A percentile compares a stretch with the other conserved stretches of the same genome.
phyloP scores from a whole-genome alignment of 495 filamentous ascomycete genomes.

The Letharia columbiana region DNA sequence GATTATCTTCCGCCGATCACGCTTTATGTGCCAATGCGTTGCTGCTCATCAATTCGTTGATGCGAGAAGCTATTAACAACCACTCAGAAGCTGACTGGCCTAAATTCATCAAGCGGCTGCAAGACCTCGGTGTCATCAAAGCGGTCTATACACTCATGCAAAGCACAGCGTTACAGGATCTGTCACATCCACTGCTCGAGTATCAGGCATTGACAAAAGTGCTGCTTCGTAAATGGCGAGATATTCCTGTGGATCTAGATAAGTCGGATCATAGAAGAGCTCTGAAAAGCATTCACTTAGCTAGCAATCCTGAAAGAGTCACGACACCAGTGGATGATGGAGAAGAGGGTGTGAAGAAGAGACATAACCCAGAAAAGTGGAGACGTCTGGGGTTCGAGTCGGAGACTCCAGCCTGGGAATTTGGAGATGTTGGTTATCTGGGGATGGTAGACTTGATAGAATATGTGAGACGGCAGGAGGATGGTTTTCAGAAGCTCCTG shows the following conservation, averaged over 20 bases:
- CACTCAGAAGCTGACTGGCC: slow-evolving; percentile 79
- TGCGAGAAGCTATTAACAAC: slow-evolving; percentile 84
- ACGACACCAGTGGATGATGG: slow-evolving; percentile 32
- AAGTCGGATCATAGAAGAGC: slow-evolving; percentile 82
- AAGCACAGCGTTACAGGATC: slow-evolving; percentile 83
- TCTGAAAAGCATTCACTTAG: slow-evolving; percentile 71
- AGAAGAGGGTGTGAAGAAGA: slow-evolving; percentile 45
- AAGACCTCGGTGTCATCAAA: slow-evolving; percentile 89
- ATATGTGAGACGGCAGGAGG: slow-evolving; percentile 82
- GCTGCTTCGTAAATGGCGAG: slow-evolving; percentile 81
- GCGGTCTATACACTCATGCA: slow-evolving; percentile 90
- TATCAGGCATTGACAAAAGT: slow-evolving; percentile 91
- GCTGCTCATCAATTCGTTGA: slow-evolving; percentile 88
- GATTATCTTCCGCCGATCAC: slow-evolving; percentile 88
- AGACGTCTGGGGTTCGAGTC: slow-evolving; percentile 84
- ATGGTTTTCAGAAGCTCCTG: slow-evolving; percentile 83
- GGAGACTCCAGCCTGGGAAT: slow-evolving; percentile 76
- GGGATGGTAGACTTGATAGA: slow-evolving; percentile 98
- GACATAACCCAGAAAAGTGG: slow-evolving; percentile 90
- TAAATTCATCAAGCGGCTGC: slow-evolving; percentile 84
- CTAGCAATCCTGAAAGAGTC: slow-evolving; percentile 60
- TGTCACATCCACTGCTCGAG: slow-evolving; percentile 84
- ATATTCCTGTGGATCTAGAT: slow-evolving; percentile 74
- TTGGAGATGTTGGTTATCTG: slow-evolving; percentile 77
- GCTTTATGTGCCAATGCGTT: slow-evolving; percentile 92